These are phyloP conservation scores for Botryotinia narcissicola DNA, from an alignment of 2,329 filamentous ascomycete genomes.

Conservation along the genomic window DNA sequence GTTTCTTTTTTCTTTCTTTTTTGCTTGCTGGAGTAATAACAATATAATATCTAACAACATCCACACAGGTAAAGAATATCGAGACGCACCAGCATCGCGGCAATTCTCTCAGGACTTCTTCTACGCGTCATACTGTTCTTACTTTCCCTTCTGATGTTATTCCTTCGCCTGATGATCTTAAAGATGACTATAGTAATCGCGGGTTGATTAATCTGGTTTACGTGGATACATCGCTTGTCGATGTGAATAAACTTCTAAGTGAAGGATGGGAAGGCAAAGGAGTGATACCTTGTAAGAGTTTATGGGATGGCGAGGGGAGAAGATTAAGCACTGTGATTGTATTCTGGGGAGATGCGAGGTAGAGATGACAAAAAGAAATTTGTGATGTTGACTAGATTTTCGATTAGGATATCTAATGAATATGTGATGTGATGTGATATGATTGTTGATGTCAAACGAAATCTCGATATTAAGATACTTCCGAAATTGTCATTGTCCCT, in stretches of 20 bases:
- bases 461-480: neutral
- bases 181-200: neutral
- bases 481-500: neutral
- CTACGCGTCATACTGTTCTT: constrained; percentile 14
- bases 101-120: constrained; percentile 10
- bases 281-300: constrained; percentile 44
- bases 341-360: neutral
- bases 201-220: constrained; percentile 1
- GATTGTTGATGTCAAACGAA: neutral
- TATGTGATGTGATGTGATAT: neutral
- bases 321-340: constrained; percentile 32
- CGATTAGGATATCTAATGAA: neutral
- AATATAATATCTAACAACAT: neutral
- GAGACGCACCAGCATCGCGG: neutral
- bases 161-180: constrained; percentile 15
- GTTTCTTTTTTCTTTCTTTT: neutral
- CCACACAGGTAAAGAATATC: constrained; percentile 9
- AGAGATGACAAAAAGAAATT: neutral
- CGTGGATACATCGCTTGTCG: constrained; percentile 16
- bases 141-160: neutral
- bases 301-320: constrained; percentile 43
- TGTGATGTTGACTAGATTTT: neutral
- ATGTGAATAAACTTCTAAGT: neutral
- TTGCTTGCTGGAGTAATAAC: neutral
- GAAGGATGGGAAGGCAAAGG: constrained; percentile 24